A percentile compares a stretch with the other conserved stretches of the same genome.
These are phyloP conservation scores for Fremontodendron californicum DNA, from an alignment of 345 rosid genomes.

Conservation along the genomic window DNA sequence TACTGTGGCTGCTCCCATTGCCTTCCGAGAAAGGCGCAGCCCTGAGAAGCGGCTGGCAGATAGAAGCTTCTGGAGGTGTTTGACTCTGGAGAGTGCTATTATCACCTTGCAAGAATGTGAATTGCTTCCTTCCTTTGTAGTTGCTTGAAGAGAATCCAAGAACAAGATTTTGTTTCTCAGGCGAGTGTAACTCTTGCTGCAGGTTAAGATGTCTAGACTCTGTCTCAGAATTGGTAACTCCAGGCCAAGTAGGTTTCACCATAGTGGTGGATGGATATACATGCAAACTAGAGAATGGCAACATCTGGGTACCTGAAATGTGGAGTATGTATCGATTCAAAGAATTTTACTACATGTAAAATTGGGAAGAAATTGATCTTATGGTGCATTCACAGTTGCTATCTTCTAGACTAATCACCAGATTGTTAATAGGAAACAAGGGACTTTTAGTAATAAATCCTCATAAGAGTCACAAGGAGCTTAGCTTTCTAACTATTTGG, in stretches of 20 bases:
- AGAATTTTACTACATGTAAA: not conserved
- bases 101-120: slow-evolving; percentile 31
- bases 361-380: not conserved
- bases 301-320: no score
- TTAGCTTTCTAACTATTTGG: not conserved
- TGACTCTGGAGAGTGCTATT: slow-evolving; percentile 22
- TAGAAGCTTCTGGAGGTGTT: slow-evolving; percentile 23
- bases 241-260: slow-evolving; percentile 37
- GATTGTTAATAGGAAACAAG: not conserved
- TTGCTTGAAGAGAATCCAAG: slow-evolving; percentile 29
- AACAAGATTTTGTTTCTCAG: slow-evolving; percentile 11
- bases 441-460: not conserved
- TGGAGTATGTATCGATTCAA: slow-evolving; percentile 40
- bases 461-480: not conserved
- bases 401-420: not conserved
- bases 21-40: slow-evolving; percentile 18
- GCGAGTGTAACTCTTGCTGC: slow-evolving; percentile 10
- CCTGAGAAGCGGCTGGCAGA: slow-evolving; percentile 22
- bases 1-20: slow-evolving; percentile 29
- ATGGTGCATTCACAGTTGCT: not conserved
- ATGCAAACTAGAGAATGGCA: no score
- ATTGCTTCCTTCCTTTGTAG: slow-evolving; percentile 35
- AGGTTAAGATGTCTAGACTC: slow-evolving; percentile 26
- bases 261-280: slow-evolving; percentile 28
- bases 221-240: slow-evolving; percentile 25